Percentiles rank a stretch among this genome's conserved stretches.
These are phyloP conservation scores for Apostasia ramifera DNA, from an alignment of 106 monocot genomes.

Conservation along the genomic window DNA sequence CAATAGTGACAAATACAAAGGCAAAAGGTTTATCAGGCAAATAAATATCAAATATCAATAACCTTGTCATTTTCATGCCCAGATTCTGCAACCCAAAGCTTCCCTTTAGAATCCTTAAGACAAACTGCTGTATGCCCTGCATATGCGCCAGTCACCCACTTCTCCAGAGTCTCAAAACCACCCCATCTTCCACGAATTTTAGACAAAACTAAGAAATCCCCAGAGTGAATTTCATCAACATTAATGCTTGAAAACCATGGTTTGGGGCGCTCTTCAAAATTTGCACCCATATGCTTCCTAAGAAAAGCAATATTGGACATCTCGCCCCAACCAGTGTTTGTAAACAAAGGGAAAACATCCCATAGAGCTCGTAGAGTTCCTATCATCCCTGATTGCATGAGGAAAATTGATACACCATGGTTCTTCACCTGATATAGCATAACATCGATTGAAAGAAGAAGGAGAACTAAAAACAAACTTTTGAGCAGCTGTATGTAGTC, in stretches of 20 bases:
- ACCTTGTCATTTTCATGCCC: slow-evolving; percentile 95
- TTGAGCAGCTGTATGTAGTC: neutral
- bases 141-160: slow-evolving; percentile 94
- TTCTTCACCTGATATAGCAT: slow-evolving; percentile 52
- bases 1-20: too few species aligned
- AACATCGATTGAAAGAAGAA: neutral
- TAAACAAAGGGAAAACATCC: slow-evolving; percentile 89
- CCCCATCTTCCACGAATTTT: slow-evolving; percentile 97
- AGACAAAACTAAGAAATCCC: slow-evolving; percentile 82
- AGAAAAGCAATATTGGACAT: slow-evolving; percentile 80
- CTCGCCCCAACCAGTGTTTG: slow-evolving; percentile 84
- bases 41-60: neutral
- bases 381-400: slow-evolving; percentile 86
- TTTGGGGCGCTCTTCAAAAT: slow-evolving; percentile 60
- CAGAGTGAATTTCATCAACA: slow-evolving; percentile 77
- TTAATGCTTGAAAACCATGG: slow-evolving; percentile 88
- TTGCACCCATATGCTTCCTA: slow-evolving; percentile 86
- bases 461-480: neutral
- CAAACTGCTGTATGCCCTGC: slow-evolving; percentile 86
- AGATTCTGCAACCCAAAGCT: slow-evolving; percentile 93
- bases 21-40: neutral
- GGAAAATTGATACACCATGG: slow-evolving; percentile 64
- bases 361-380: slow-evolving; percentile 85
- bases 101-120: slow-evolving; percentile 87
- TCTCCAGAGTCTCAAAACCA: slow-evolving; percentile 92